phyloP scores from a whole-genome alignment of 768 basidiomycete species.

The Nevesoporus exiguus region DNA sequence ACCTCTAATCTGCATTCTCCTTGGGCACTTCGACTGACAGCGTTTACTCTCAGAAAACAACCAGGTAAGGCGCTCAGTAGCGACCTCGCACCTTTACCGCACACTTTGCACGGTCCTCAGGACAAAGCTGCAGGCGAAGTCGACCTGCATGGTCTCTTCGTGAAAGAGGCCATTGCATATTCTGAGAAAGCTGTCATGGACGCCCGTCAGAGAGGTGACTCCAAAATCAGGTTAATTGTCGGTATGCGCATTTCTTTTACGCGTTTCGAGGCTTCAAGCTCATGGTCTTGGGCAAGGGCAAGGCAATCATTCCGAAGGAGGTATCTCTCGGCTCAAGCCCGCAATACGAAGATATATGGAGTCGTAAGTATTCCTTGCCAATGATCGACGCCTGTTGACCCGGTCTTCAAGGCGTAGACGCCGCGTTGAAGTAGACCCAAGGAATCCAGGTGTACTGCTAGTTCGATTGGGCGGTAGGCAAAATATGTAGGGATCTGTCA shows the following conservation, averaged over 20 bases:
- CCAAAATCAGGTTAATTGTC: slow-evolving; percentile 76
- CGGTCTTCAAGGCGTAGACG: slow-evolving; percentile 56
- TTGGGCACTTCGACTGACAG: neutral
- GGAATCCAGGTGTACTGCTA: slow-evolving; percentile 80
- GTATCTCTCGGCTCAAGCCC: slow-evolving; percentile 81
- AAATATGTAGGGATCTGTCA: neutral
- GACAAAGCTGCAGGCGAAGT: slow-evolving; percentile 67
- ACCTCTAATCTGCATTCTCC: slow-evolving; percentile 28
- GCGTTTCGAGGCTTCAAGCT: neutral
- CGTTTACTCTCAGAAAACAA: slow-evolving; percentile 62
- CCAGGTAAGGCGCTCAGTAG: slow-evolving; percentile 37
- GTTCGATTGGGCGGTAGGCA: slow-evolving; percentile 40
- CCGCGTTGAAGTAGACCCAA: slow-evolving; percentile 68
- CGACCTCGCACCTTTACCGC: neutral
- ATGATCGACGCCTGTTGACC: neutral
- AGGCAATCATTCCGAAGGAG: slow-evolving; percentile 78
- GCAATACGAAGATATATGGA: slow-evolving; percentile 81
- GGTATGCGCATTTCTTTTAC: slow-evolving; percentile 46
- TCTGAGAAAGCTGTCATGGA: slow-evolving; percentile 66
- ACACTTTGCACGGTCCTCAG: slow-evolving; percentile 27
- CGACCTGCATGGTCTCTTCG: slow-evolving; percentile 90
- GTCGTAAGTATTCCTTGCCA: slow-evolving; percentile 44
- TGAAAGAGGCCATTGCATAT: slow-evolving; percentile 81
- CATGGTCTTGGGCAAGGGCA: slow-evolving; percentile 52
- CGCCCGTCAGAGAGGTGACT: slow-evolving; percentile 58